These are phyloP conservation scores for Neonectria sp. DNA, from an alignment of 2,329 filamentous ascomycete species.

Conservation along the genomic window DNA sequence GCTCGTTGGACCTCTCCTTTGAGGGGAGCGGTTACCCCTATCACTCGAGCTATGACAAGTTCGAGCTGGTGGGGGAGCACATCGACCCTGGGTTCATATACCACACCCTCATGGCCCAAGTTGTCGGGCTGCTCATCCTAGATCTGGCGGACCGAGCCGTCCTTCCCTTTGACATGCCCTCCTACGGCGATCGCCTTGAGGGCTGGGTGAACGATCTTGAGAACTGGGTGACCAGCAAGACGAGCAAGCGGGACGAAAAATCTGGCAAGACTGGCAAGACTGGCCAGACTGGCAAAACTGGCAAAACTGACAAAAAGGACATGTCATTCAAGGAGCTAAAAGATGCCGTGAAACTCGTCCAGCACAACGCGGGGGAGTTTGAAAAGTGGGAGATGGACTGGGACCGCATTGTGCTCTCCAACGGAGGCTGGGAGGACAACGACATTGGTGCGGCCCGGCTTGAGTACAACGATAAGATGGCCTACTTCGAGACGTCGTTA, in stretches of 20 bases:
- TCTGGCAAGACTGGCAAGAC: conserved; percentile 32
- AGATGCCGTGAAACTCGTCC: conserved; percentile 74
- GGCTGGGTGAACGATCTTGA: conserved; percentile 78
- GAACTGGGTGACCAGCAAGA: conserved; percentile 71
- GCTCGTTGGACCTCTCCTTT: conserved; percentile 89
- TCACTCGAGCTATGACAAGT: conserved; percentile 91
- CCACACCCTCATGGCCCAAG: conserved; percentile 83
- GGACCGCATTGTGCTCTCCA: conserved; percentile 79
- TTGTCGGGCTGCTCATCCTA: conserved; percentile 86
- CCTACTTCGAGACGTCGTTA: conserved; percentile 85
- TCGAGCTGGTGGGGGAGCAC: conserved; percentile 85
- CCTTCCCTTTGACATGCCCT: conserved; percentile 83
- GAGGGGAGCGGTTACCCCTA: conserved; percentile 76
- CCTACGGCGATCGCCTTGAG: conserved; percentile 78
- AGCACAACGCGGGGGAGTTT: conserved; percentile 69
- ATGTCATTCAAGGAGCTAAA: conserved; percentile 53
- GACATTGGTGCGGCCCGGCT: conserved; percentile 77
- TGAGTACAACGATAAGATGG: conserved; percentile 84
- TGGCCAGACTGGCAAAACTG: conserved; percentile 25
- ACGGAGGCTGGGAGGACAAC: conserved; percentile 83
- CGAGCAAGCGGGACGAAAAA: conserved; percentile 51
- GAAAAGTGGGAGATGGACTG: conserved; percentile 83
- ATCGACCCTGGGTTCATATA: conserved; percentile 88
- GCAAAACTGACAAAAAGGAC: conserved; percentile 28
- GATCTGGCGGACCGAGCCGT: conserved; percentile 88